Base-by-base conservation (phyloP, 1,284 basidiomycete species). In the Lentinula novae-zelandiae region DNA sequence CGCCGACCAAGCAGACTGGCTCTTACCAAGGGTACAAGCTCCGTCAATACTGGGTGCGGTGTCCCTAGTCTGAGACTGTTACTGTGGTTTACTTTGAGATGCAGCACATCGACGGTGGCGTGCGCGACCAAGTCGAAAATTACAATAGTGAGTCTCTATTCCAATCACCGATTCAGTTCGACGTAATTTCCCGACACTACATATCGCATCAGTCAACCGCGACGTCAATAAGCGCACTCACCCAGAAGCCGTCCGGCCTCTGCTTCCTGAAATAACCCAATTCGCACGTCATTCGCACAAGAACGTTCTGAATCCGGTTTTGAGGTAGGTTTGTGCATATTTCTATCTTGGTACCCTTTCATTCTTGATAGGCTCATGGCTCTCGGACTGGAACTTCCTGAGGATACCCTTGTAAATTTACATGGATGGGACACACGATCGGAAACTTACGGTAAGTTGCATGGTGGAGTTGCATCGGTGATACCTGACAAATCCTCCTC, bases 191-290 rank as follows among this genome's bases (percentile, higher is more conserved):
- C 27, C 27, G 27, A 27, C 3, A 27, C 27, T 27, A 27, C 27
- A 27, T 27, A 27, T 27, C 27, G 27, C 27, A 52, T 17, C 48
- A 84, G 83, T 82, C 56, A 75, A 85, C 62, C 76, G 75, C 15
- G 72, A 80, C 51, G 71, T 82, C 34, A 75, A 65, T 6, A 80
- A 73, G 62, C 75, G 73, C 20, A 67, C 61, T 64, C 79, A 86
- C 71, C 80, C 84, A 38, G 70, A 80, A 66, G 66, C 77, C 33
- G 55, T 86, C 60, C 75, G 77, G 12, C 79, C 86, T 0, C 77
- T 84, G 62, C 71, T 87, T 0, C 79, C 83, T 9, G 86, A 89
- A 67, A 77, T 90, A 27, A 71, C 77, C 22, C 76, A 72, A 0
- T 86, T 86, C 63, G 72, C 75, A n/a, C 74, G 72, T 38, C 75